These are phyloP conservation scores for Lolium perenne DNA, from an alignment of 176 grass and related monocot species.

Conservation along the genomic window DNA sequence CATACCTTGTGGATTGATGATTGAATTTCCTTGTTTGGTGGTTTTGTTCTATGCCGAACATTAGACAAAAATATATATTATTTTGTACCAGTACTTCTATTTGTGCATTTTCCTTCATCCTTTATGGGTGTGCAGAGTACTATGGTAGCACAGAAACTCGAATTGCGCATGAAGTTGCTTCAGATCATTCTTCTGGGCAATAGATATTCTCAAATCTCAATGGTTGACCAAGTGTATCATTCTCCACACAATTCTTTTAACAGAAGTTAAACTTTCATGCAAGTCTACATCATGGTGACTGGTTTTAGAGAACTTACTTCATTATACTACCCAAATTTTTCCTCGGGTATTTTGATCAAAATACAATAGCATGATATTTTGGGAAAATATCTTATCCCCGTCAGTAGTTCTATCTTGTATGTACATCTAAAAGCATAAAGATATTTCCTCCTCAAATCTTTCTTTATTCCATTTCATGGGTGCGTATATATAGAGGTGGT, in stretches of 20 bases:
- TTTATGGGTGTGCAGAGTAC: neutral
- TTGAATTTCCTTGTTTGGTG: neutral
- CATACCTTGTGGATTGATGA: neutral
- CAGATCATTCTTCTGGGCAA: neutral
- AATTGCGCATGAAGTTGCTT: neutral
- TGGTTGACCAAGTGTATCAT: neutral
- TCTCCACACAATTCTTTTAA: neutral
- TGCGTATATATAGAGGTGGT: constrained; percentile 25
- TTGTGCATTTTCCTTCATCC: neutral
- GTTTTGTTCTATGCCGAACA: constrained; percentile 7
- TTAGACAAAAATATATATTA: constrained; percentile 7
- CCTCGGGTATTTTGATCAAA: neutral
- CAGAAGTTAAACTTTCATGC: neutral
- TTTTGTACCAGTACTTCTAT: neutral
- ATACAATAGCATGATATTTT: neutral
- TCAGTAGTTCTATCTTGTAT: constrained; percentile 11
- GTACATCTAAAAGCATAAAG: constrained; percentile 16
- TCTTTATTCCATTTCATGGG: constrained; percentile 52
- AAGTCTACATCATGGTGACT: neutral
- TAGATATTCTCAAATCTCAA: neutral
- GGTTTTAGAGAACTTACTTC: constrained; percentile 14
- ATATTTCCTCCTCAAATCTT: constrained; percentile 20
- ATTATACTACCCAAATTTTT: neutral
- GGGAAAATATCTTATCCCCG: constrained; percentile 34
- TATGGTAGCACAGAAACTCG: neutral